Base-by-base conservation (phyloP, 2,329 filamentous ascomycete species). In the Coniochaeta sp. region DNA sequence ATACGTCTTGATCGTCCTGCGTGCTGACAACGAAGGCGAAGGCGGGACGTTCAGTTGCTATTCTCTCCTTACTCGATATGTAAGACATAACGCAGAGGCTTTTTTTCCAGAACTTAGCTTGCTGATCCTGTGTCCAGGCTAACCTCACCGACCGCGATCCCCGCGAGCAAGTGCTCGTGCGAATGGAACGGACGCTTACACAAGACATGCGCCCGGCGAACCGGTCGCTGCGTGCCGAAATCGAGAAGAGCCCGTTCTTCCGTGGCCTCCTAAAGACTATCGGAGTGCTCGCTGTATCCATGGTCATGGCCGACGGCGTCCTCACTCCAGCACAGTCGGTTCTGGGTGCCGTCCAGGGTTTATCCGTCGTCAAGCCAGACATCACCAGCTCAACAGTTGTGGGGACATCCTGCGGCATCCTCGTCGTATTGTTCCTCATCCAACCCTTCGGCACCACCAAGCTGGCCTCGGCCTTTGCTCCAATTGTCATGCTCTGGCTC, bases 241-340 rank as follows among this genome's bases (percentile, higher is more conserved):
- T 87, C 45, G 85, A 88, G 59, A 72, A 73, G 7, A 84, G 77
- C 53, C 67, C 52, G 5, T 63, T 76, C 47, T 72, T 77, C 16
- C 76, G 79, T 30, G 67, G 69, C 10, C 56, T 81, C 0, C 67
- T 88, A 16, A 85, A 86, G 61, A 68, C 76, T 1, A 74, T 86
- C 42, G 83, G 82, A 1, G 81, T 87, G 1, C 67, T 87, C 8
- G 83, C 81, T 10, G 84, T 87, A 9, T 79, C 79, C 26, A 80
- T 87, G 75, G 82, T 87, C 55, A 82, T 87, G 67, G 72, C 75
- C 4, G 75, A 87, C 62, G 83, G 84, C 45, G 76, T 87, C 12
- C 68, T 87, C 24, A 87, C 84, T 1, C 85, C 84, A 0, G 85
- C 85, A 1, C 84, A 88, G 62, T 86, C 83, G 3, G 81, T 87